These are phyloP conservation scores for Agrocybe pediades DNA, from an alignment of 768 basidiomycete genomes.

Conservation along the genomic window DNA sequence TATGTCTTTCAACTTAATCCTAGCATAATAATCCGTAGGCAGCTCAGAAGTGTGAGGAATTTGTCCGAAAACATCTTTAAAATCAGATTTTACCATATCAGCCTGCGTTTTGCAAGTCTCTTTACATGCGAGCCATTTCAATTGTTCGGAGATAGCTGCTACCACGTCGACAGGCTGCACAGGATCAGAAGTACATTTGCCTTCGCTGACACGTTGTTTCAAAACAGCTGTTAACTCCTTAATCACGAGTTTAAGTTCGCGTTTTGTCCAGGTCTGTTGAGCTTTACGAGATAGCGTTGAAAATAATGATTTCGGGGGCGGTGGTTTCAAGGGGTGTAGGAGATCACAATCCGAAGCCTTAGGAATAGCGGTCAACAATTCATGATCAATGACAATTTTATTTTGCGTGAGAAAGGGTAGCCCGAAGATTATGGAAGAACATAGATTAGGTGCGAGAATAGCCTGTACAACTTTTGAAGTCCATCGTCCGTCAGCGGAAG, in stretches of 20 bases:
- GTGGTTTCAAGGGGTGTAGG: constrained; percentile 1
- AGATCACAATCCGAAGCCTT: constrained; percentile 10
- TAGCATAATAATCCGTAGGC: constrained; percentile 20
- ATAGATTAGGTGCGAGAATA: constrained; percentile 25
- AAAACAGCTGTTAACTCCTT: too few relatives aligned
- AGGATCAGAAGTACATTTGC: background rate
- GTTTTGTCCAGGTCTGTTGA: background rate
- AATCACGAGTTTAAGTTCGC: too few relatives aligned
- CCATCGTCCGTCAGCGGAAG: constrained; percentile 19
- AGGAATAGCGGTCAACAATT: constrained; percentile 5
- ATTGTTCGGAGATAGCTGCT: background rate
- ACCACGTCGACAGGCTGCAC: constrained; percentile 1
- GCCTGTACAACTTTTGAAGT: constrained; percentile 15
- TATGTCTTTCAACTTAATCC: constrained; percentile 29
- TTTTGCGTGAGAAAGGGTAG: constrained; percentile 35
- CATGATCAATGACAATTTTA: constrained; percentile 32
- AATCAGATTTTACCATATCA: constrained; percentile 12
- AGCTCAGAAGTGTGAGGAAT: constrained; percentile 29
- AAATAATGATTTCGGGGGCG: background rate
- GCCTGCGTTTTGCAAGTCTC: background rate
- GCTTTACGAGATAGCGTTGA: background rate
- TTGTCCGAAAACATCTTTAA: constrained; percentile 21
- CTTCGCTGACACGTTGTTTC: too few relatives aligned
- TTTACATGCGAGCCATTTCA: background rate
- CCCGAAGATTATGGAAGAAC: constrained; percentile 30